Conservation (phyloP, 805 yeast genomes). For the Candida berthetii region DNA sequence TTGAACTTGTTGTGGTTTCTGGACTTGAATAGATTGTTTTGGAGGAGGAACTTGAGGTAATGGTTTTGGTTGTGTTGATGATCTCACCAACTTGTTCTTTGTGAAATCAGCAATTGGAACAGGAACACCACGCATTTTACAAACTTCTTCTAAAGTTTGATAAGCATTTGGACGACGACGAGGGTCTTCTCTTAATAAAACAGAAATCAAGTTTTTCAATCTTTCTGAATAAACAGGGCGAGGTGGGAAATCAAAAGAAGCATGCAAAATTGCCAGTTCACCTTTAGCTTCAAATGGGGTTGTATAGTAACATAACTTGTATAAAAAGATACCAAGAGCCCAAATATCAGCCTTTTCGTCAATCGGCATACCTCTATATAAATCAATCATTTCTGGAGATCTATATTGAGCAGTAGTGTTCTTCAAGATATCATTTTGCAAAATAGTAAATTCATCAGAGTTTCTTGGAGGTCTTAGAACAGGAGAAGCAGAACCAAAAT, state of each 20-base stretch:
- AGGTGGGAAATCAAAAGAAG: conserved; percentile 45
- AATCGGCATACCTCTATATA: conserved; percentile 60
- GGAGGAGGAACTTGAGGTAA: conserved; percentile 1
- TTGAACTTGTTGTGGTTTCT: not conserved
- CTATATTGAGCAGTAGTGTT: conserved; percentile 85
- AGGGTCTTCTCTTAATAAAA: conserved; percentile 60
- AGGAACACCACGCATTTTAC: conserved; percentile 48
- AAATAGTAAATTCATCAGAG: conserved; percentile 49
- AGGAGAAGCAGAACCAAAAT: conserved; percentile 76
- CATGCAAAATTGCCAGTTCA: conserved; percentile 57
- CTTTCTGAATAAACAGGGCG: conserved; percentile 55
- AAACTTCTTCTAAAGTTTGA: conserved; percentile 64
- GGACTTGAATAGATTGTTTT: not conserved
- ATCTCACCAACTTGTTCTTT: conserved; percentile 17
- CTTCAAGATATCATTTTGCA: conserved; percentile 65
- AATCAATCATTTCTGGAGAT: conserved; percentile 80
- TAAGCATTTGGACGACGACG: conserved; percentile 66
- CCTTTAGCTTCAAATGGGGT: conserved; percentile 74
- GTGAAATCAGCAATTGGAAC: conserved; percentile 35
- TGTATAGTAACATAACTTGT: conserved; percentile 73
- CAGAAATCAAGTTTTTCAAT: conserved; percentile 56
- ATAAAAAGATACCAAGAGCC: conserved; percentile 78
- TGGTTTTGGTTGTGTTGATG: conserved; percentile 1
- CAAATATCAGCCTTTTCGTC: conserved; percentile 82
- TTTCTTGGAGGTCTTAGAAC: conserved; percentile 57